Evolutionary conservation across 177 flowering plant genomes (phyloP).

Genomic region (Telopea speciosissima): DNA sequence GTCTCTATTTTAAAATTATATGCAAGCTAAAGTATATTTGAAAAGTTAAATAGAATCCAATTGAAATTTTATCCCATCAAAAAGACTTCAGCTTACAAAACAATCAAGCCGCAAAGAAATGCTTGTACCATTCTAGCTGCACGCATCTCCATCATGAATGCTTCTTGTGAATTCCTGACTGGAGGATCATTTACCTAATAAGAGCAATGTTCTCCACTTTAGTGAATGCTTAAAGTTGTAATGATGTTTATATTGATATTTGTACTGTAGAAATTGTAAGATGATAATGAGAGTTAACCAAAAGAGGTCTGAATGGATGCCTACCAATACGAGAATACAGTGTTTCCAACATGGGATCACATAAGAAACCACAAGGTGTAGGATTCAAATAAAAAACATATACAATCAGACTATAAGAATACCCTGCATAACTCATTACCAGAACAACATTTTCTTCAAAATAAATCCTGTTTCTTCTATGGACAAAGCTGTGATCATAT

Average conservation of each 20-base stretch:
- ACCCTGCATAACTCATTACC: not conserved
- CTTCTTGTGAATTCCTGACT: slow-evolving; percentile 89
- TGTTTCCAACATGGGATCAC: not conserved
- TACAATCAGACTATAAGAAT: no score
- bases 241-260: not conserved
- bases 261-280: not conserved
- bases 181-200: slow-evolving; percentile 76
- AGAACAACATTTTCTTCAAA: no score
- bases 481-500: no score
- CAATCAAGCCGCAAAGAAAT: not conserved
- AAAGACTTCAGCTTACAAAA: no score
- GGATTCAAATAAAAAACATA: not conserved
- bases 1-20: no score
- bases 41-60: no score
- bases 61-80: no score
- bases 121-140: slow-evolving; percentile 75
- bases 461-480: no score
- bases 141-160: slow-evolving; percentile 95
- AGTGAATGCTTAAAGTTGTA: not conserved
- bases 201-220: slow-evolving; percentile 7
- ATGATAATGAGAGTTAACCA: not conserved
- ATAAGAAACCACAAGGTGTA: not conserved
- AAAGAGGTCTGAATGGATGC: no score
- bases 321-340: not conserved
- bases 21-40: no score